Conservation (phyloP, 1,139 yeast species). For the Geotrichum citri-aurantii region DNA sequence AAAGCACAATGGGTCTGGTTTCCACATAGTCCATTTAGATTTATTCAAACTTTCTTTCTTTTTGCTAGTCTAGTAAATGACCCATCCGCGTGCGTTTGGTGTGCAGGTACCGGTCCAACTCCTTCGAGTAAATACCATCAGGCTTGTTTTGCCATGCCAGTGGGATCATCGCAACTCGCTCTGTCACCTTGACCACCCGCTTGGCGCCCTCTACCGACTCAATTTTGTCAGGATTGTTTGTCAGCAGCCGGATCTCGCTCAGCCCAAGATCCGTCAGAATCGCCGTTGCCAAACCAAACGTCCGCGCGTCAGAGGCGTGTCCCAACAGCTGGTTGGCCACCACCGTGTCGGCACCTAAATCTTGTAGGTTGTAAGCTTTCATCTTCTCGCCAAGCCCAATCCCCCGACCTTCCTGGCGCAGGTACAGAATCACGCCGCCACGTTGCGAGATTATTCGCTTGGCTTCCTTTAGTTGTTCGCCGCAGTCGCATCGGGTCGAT, state of each 20-base stretch:
- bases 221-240: conserved; percentile 95
- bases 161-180: conserved; percentile 95
- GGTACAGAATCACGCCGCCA: conserved; percentile 93
- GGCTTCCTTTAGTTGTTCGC: conserved; percentile 97
- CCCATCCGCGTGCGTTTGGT: conserved; percentile 98
- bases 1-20: no score
- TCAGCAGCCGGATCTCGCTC: conserved; percentile 64
- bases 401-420: conserved; percentile 97
- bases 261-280: conserved; percentile 80
- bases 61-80: conserved; percentile 56
- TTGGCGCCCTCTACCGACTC: conserved; percentile 87
- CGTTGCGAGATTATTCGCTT: conserved; percentile 82
- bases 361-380: conserved; percentile 95
- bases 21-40: not conserved
- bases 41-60: not conserved
- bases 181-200: conserved; percentile 61
- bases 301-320: conserved; percentile 96
- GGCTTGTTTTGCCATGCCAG: conserved; percentile 71
- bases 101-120: conserved; percentile 85
- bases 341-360: conserved; percentile 96
- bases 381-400: conserved; percentile 95
- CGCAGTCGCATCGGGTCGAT: conserved; percentile 98
- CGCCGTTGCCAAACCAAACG: conserved; percentile 90
- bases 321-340: conserved; percentile 88
- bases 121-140: conserved; percentile 70